Evolutionary conservation across 164 flowering plant species (phyloP).

Genomic region (Liquidambar formosana): DNA sequence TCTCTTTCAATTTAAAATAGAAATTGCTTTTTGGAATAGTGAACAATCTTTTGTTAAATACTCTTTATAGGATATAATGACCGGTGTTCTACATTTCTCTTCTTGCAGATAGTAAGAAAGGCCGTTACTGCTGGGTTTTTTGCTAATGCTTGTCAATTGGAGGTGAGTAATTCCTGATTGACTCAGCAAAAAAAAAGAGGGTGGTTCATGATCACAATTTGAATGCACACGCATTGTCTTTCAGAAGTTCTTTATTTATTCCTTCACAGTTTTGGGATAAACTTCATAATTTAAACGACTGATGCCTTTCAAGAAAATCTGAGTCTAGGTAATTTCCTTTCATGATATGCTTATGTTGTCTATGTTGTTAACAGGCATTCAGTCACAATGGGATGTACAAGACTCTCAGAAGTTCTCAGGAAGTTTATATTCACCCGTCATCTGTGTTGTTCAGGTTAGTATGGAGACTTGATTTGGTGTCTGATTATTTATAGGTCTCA

Average conservation of each 20-base stretch:
- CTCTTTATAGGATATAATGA: background rate
- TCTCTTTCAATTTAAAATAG: background rate
- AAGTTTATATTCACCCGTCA: constrained; percentile 95
- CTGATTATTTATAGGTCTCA: background rate
- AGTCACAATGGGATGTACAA: constrained; percentile 86
- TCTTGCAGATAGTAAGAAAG: constrained; percentile 70
- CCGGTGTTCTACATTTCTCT: background rate
- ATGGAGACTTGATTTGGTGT: background rate
- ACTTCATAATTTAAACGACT: background rate
- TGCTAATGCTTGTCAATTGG: constrained; percentile 90
- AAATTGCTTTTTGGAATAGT: no score
- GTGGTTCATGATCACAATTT: background rate
- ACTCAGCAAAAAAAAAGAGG: no score
- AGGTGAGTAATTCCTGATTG: constrained; percentile 60
- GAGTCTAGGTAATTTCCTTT: background rate
- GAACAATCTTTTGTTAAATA: background rate
- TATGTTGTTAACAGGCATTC: constrained; percentile 44
- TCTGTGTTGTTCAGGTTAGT: constrained; percentile 93
- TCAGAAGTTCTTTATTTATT: background rate
- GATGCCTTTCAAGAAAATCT: background rate
- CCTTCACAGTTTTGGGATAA: background rate
- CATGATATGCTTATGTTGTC: constrained; percentile 1
- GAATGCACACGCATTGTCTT: background rate
- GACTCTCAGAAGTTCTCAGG: constrained; percentile 81
- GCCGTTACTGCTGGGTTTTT: constrained; percentile 96